These are phyloP conservation scores for Mycena galericulata DNA, from an alignment of 768 basidiomycete species.

Conservation along the genomic window DNA sequence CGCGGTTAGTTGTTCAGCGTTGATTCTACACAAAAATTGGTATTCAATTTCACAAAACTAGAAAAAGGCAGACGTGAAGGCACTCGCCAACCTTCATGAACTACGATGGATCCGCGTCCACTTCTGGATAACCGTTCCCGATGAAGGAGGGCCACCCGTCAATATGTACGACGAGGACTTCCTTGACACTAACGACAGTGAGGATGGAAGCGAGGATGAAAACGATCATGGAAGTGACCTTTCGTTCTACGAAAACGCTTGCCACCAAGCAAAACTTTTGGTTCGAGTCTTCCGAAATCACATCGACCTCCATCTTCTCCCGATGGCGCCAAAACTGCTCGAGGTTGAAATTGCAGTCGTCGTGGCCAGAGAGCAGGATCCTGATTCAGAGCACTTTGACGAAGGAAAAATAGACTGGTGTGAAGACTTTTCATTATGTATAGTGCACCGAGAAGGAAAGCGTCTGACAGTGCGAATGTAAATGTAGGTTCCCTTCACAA, in stretches of 20 bases:
- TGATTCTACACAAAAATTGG: conserved; percentile 11
- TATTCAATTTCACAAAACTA: conserved; percentile 14
- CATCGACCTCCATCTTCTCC: conserved; percentile 15
- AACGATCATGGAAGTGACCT: conserved; percentile 12
- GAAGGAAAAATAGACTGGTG: not conserved
- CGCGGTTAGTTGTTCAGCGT: conserved; percentile 12
- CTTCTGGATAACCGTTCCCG: conserved; percentile 18
- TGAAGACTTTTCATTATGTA: conserved; percentile 1
- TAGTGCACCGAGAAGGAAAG: conserved; percentile 9
- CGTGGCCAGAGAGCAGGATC: conserved; percentile 19
- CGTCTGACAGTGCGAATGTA: conserved; percentile 7
- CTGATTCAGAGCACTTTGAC: conserved; percentile 13
- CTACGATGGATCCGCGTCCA: conserved; percentile 9
- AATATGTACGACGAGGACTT: conserved; percentile 13
- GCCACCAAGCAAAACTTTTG: conserved; percentile 7
- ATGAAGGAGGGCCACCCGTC: conserved; percentile 2
- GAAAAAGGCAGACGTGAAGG: conserved; percentile 17
- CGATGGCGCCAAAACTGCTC: conserved; percentile 13
- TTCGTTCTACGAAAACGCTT: conserved; percentile 6
- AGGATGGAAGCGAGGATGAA: conserved; percentile 17
- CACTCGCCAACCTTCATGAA: conserved; percentile 12
- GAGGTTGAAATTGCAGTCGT: conserved; percentile 14
- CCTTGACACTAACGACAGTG: conserved; percentile 13
- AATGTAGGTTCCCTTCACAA: conserved; percentile 11
- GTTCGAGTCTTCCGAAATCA: conserved; percentile 19